These are phyloP conservation scores for Diaporthe vexans DNA, from an alignment of 2,329 filamentous ascomycete species.

Conservation along the genomic window DNA sequence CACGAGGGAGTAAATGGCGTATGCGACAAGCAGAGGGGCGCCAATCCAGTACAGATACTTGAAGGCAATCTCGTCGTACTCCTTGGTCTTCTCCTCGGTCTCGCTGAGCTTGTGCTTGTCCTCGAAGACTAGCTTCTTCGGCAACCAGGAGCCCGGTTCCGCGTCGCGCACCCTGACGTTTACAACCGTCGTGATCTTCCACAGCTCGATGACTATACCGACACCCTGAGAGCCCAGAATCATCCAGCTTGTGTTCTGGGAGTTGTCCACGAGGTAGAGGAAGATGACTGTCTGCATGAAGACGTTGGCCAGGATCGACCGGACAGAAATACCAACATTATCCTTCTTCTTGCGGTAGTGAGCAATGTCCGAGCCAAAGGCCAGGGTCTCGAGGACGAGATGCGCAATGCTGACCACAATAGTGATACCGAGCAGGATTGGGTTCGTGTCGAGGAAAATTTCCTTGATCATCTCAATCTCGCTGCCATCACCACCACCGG, in stretches of 20 bases:
- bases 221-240: constrained; percentile 94
- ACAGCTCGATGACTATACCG: constrained; percentile 78
- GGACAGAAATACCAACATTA: constrained; percentile 95
- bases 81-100: constrained; percentile 97
- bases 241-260: constrained; percentile 99
- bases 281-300: constrained; percentile 98
- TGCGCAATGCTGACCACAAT: constrained; percentile 88
- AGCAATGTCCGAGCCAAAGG: constrained; percentile 96
- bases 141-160: constrained; percentile 77
- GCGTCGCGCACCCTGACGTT: constrained; percentile 85
- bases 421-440: constrained; percentile 88
- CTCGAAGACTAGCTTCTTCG: constrained; percentile 87
- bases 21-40: constrained; percentile 89
- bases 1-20: constrained; percentile 89
- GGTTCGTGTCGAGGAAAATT: constrained; percentile 93
- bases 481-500: constrained; percentile 87
- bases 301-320: constrained; percentile 95
- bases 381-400: constrained; percentile 94
- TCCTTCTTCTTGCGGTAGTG: constrained; percentile 99
- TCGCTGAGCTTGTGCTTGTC: constrained; percentile 97
- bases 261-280: constrained; percentile 96
- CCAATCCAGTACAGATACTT: constrained; percentile 94
- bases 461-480: constrained; percentile 99
- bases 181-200: constrained; percentile 98
- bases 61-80: constrained; percentile 98